Evolutionary conservation across 2,329 filamentous ascomycete species (phyloP).

Genomic region (Xylariaceae sp.): DNA sequence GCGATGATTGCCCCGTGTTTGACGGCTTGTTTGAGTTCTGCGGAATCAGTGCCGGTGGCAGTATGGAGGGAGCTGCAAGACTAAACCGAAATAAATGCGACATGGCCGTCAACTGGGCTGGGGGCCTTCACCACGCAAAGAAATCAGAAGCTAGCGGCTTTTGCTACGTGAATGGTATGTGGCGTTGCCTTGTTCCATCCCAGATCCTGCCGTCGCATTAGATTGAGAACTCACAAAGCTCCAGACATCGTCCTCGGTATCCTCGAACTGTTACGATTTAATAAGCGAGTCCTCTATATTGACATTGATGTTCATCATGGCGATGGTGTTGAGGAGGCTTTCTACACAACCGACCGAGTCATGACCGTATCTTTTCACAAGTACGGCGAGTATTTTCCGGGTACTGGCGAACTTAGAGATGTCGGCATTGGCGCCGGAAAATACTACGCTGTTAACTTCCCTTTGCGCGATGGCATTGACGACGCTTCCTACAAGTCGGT

Average conservation of each 20-base stretch:
- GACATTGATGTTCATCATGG: slow-evolving; percentile 94
- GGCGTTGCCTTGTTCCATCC: background rate
- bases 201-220: background rate
- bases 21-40: slow-evolving; percentile 98
- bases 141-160: slow-evolving; percentile 95
- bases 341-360: slow-evolving; percentile 87
- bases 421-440: slow-evolving; percentile 85
- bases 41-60: slow-evolving; percentile 88
- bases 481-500: slow-evolving; percentile 86
- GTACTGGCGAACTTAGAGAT: slow-evolving; percentile 81
- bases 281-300: slow-evolving; percentile 93
- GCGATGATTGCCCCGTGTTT: slow-evolving; percentile 96
- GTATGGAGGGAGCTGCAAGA: slow-evolving; percentile 87
- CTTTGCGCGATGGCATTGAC: slow-evolving; percentile 86
- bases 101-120: slow-evolving; percentile 98
- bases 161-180: slow-evolving; percentile 92
- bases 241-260: slow-evolving; percentile 93
- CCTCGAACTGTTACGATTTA: slow-evolving; percentile 82
- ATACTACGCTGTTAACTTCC: slow-evolving; percentile 87
- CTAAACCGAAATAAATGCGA: slow-evolving; percentile 89
- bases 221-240: slow-evolving; percentile 40
- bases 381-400: slow-evolving; percentile 94
- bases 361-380: slow-evolving; percentile 96
- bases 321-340: slow-evolving; percentile 89
- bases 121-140: slow-evolving; percentile 94